Evolutionary conservation across 2,329 filamentous ascomycete genomes (phyloP).

Genomic region (Paraconiothyrium brasiliense): DNA sequence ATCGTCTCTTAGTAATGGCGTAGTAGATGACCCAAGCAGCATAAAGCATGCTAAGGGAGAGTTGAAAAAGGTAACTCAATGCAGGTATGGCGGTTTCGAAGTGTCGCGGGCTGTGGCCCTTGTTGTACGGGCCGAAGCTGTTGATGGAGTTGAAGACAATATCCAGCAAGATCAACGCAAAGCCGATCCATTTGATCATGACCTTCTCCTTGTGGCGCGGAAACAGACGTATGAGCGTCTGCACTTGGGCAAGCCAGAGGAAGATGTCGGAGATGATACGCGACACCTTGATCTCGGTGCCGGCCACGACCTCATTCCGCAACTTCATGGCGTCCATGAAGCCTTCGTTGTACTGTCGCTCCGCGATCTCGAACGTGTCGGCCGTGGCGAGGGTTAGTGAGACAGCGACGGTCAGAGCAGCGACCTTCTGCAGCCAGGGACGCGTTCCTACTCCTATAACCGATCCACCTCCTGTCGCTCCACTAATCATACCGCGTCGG

Average conservation of each 20-base stretch:
- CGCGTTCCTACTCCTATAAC: slow-evolving; percentile 88
- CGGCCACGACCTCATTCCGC: slow-evolving; percentile 81
- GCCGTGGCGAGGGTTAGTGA: slow-evolving; percentile 93
- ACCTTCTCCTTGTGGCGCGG: slow-evolving; percentile 97
- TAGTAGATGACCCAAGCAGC: slow-evolving; percentile 96
- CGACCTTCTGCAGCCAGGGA: slow-evolving; percentile 86
- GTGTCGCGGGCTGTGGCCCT: slow-evolving; percentile 70
- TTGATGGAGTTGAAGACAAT: slow-evolving; percentile 91
- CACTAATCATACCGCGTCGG: slow-evolving; percentile 83
- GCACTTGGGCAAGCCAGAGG: slow-evolving; percentile 95
- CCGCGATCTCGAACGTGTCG: slow-evolving; percentile 87
- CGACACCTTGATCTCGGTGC: slow-evolving; percentile 86
- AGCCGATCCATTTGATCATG: slow-evolving; percentile 98
- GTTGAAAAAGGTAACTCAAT: slow-evolving; percentile 87
- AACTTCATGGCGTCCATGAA: slow-evolving; percentile 81
- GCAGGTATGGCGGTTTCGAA: slow-evolving; percentile 93
- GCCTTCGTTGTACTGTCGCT: slow-evolving; percentile 80
- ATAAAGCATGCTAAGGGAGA: slow-evolving; percentile 86
- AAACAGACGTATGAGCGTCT: slow-evolving; percentile 94
- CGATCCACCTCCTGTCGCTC: slow-evolving; percentile 68
- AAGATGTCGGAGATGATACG: slow-evolving; percentile 95
- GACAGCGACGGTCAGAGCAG: slow-evolving; percentile 72
- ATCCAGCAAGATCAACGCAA: slow-evolving; percentile 90
- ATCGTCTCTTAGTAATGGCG: slow-evolving; percentile 87
- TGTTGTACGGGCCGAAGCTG: slow-evolving; percentile 72